Base-by-base conservation (phyloP, 2,329 filamentous ascomycete genomes). In the Eutypa lata region DNA sequence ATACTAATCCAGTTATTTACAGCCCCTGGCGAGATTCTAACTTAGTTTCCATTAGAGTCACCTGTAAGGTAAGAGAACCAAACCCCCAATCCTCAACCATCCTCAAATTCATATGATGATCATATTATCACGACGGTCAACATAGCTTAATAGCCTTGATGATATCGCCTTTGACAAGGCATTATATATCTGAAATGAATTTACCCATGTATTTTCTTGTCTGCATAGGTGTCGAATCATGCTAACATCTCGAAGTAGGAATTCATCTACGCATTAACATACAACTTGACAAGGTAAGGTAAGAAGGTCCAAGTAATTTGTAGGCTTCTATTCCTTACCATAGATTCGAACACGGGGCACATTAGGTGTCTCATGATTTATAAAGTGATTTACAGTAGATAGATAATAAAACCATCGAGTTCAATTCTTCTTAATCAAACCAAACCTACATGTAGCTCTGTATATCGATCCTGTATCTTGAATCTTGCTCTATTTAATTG, bases 51-150 rank as follows among this genome's bases (percentile, higher is more conserved):
- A 38, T 16, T 7, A 16, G 35, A 31, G 18, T 21, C 38, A 5
- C n/a, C 19, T 42, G 11, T 24, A 33, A 28, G 40, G 52, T 59
- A 57, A 61, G 62, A 58, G 54, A 53, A 58, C 3, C 21, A 45
- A 47, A 55, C 49, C 37, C n/a, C 35, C 50, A 26, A 45, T 52
- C 13, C 53, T 54, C 43, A 49, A 6, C 46, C 33, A 38, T 35
- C 45, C 45, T 50, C 57, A 19, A 16, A 24, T 61, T 58, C 71
- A 73, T 58, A 86, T 87, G 85, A 89, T 89, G 86, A 88, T 83
- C 80, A 77, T 78, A 74, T 79, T 82, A 85, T 90, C 88, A 91
- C 88, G 88, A 91, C 88, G 88, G 88, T 91, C 88, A 88, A 87
- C 88, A 87, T 89, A 91, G 84, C 73, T 81, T 77, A 57, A 82